Evolutionary conservation across 805 yeast genomes (phyloP), one percentile per base, ranked within the genome.

Genomic region (Candida pseudoglaebosa): DNA sequence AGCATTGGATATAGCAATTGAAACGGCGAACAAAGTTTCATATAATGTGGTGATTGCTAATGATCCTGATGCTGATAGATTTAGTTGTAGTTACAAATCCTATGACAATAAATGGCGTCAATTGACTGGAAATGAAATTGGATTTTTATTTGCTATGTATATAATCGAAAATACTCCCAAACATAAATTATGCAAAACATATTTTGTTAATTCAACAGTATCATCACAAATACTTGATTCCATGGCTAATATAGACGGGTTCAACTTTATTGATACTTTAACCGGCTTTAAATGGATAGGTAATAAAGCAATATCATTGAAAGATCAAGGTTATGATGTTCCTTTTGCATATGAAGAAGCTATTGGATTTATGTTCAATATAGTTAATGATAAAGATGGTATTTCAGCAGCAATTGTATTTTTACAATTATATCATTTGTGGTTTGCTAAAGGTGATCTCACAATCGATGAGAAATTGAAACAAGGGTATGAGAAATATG

Each of bases 271-370:
- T 30, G 97, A 93, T 45, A 91, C 98, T 0, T 70, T 91, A 40
- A 91, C 98, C 1, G 99, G 99, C 1, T 91, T 91, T 69, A 91
- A 91, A 62, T 91, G 99, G 99, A 82, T 91, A 26, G 99, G 98
- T 3, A 91, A 91, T 55, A 76, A 78, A 46, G 93, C 96, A 2
- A 77, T 83, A 24, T 84, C 81, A 5, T 65, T 86, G 35, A 88
- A 84, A 46, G 44, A 54, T 0, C 56, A 74, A 32, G 95, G 95
- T 0, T 78, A 54, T 50, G 45, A 38, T 3, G 95, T 90, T 1
- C 95, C 96, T 0, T 89, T 91, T 65, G 97, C 86, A 0, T 91
- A 75, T 56, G 99, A 91, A 60, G 99, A 91, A 56, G 98, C 98
- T 2, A 84, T 91, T 47, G 99, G 99, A 1, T 91, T 78, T 64